Base-by-base conservation (phyloP, 1,139 yeast genomes). In the Debaryomyces nepalensis region DNA sequence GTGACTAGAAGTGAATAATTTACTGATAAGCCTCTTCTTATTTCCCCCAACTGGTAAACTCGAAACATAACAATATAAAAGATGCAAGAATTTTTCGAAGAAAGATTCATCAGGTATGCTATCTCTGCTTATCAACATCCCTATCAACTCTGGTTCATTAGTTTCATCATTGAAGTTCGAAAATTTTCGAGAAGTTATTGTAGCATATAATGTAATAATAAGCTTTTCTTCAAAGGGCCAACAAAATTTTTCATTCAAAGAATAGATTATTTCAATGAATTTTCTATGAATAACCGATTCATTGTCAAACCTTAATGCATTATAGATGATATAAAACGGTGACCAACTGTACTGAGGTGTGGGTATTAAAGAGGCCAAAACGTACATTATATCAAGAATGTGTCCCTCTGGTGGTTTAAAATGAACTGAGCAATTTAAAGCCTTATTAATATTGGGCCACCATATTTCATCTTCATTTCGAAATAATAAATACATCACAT, bases 181-280 rank as follows among this genome's bases (percentile, higher is more conserved):
- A 52, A 73, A 74, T 42, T 61, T 68, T 32, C 73, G 49, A 1
- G 49, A 31, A 0, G 75, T 65, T 3, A 72, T 55, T 0, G 62
- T 54, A 1, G 60, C 42, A 45, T 70, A 72, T 3, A 73, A 41
- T 21, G 54, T 56, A 8, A 63, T 44, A 2, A 74, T 46, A 15
- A 70, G 39, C 31, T 55, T 55, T 34, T 73, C 79, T 31, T 70
- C 70, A 2, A 71, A 37, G 3, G 68, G 66, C 77, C 77, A 73
- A 7, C 54, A 49, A 4, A 57, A 50, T 12, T 58, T 51, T 38
- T 63, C 63, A 41, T 58, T 57, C 29, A 68, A 50, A 3, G 54
- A 42, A n/a, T 59, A 60, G 23, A 68, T 54, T 7, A 61, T 53
- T 41, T 70, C 72, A 7, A 71, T 45, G 43, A 63, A 69, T 14